These are phyloP conservation scores for Dryas drummondii DNA, from an alignment of 306 rosid genomes.

Conservation along the genomic window DNA sequence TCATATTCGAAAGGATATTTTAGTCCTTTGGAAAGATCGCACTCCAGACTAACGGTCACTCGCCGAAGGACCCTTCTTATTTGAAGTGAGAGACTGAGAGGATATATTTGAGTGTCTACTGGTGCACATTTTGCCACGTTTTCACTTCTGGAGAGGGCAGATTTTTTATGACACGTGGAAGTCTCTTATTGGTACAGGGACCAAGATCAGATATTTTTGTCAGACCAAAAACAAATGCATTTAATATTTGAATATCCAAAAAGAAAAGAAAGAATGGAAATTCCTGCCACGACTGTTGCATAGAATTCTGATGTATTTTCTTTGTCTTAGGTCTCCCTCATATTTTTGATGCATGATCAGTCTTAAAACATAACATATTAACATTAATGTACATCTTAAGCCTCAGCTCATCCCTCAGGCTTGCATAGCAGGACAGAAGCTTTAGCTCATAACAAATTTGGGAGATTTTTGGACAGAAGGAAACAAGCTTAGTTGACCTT, in stretches of 20 bases:
- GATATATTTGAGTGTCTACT: not conserved
- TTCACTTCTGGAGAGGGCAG: slow-evolving; percentile 2
- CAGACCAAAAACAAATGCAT: not conserved
- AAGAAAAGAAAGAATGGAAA: too few relatives aligned
- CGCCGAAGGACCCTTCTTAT: not conserved
- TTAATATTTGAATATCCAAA: too few relatives aligned
- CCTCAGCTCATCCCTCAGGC: too few relatives aligned
- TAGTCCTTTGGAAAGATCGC: not conserved
- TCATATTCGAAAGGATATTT: not conserved
- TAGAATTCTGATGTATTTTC: too few relatives aligned
- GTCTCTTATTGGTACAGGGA: not conserved
- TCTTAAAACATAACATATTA: too few relatives aligned
- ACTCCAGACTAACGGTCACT: not conserved
- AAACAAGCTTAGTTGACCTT: not conserved
- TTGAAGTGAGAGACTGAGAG: not conserved
- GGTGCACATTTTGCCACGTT: slow-evolving; percentile 32
- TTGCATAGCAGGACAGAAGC: too few relatives aligned
- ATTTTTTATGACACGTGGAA: slow-evolving; percentile 21
- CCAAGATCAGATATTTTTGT: slow-evolving; percentile 12
- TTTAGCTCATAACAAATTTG: not conserved
- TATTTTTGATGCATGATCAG: too few relatives aligned
- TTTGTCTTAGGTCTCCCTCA: too few relatives aligned
- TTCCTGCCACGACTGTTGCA: too few relatives aligned
- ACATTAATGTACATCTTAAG: too few relatives aligned
- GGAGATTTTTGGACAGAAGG: not conserved